Evolutionary conservation across 208 protist genomes (phyloP).

Genomic region (Leishmania lainsoni): DNA sequence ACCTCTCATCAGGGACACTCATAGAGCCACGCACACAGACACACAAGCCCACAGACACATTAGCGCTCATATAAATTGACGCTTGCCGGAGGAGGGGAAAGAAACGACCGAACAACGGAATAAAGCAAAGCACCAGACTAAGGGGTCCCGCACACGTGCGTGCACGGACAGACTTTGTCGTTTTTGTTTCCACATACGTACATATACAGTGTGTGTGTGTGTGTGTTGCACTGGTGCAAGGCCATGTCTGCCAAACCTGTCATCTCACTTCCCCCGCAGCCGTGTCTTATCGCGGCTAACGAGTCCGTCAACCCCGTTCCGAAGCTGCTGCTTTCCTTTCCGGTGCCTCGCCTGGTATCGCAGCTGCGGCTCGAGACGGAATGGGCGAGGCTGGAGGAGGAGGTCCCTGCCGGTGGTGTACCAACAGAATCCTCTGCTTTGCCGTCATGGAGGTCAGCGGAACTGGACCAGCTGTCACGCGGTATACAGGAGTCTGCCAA

Average conservation of each 20-base stretch:
- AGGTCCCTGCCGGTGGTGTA: neutral
- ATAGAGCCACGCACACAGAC: neutral
- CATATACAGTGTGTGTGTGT: neutral
- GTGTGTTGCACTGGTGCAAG: neutral
- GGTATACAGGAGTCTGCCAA: slow-evolving; percentile 43
- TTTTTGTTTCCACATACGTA: neutral
- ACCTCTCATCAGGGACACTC: neutral
- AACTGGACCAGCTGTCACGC: slow-evolving; percentile 27
- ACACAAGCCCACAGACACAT: neutral
- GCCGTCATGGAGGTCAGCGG: slow-evolving; percentile 5
- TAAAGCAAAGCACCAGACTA: neutral
- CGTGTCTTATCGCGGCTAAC: slow-evolving; percentile 28
- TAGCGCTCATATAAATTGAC: neutral
- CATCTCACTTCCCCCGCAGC: slow-evolving; percentile 16
- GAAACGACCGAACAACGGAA: neutral
- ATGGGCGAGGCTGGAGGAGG: slow-evolving; percentile 11
- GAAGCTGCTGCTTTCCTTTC: slow-evolving; percentile 59
- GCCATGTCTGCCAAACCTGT: neutral
- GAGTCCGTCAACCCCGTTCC: slow-evolving; percentile 43
- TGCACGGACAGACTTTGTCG: neutral
- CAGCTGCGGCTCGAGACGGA: slow-evolving; percentile 28
- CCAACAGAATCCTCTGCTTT: neutral
- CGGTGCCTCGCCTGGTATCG: slow-evolving; percentile 35
- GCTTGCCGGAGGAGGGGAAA: neutral
- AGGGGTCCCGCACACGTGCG: neutral